Conservation (phyloP, 2,329 filamentous ascomycete species). For the Cordyceps pruinosa region DNA sequence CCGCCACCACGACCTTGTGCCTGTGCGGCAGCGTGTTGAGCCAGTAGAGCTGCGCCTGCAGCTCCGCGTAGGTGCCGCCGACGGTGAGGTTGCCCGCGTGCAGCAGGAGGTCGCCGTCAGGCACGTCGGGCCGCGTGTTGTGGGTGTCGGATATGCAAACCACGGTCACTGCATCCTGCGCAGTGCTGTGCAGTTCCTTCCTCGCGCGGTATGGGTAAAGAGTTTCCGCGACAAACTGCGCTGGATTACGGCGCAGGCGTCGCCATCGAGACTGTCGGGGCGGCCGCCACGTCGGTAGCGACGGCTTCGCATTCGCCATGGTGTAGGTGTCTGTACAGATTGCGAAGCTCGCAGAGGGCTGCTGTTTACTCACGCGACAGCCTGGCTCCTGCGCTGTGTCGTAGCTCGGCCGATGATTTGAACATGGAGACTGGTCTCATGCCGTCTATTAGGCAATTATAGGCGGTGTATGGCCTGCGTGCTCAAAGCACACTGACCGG, state of each 20-base stretch:
- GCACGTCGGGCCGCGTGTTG: constrained; percentile 30
- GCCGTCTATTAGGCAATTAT: no score
- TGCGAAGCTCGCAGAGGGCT: no score
- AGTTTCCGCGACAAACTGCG: background rate
- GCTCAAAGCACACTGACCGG: no score
- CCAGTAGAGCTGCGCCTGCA: constrained; percentile 36
- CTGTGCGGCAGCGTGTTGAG: constrained; percentile 31
- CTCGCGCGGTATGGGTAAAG: constrained; percentile 1
- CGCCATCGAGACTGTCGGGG: background rate
- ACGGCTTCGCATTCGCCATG: background rate
- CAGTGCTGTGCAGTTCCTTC: background rate
- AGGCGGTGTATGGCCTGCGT: no score
- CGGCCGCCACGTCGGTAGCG: background rate
- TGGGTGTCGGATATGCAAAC: constrained; percentile 43
- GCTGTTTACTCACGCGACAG: no score
- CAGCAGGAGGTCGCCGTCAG: constrained; percentile 38
- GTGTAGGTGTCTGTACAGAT: no score
- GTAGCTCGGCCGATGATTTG: no score
- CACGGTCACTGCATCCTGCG: constrained; percentile 19
- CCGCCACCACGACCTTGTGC: constrained; percentile 39
- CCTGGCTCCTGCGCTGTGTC: no score
- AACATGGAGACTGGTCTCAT: no score
- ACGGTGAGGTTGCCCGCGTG: constrained; percentile 43
- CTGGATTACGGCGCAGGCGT: background rate
- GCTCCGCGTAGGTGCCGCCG: constrained; percentile 34